Conservation (phyloP, 2,329 filamentous ascomycete species). For the Balansia obtecta region DNA sequence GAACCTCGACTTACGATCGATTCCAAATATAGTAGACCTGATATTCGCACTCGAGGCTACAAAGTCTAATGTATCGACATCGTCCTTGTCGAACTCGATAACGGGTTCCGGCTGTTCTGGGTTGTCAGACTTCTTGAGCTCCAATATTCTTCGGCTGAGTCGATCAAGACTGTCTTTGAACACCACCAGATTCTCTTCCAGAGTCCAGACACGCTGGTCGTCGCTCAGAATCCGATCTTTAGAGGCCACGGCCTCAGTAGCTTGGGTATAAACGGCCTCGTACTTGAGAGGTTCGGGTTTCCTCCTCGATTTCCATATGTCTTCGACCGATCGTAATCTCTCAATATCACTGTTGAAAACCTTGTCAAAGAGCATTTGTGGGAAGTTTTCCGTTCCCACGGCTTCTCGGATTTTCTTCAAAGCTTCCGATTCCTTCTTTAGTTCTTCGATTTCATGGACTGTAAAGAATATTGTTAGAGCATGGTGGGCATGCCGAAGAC, state of each 20-base stretch:
- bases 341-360: slow-evolving; percentile 80
- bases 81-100: slow-evolving; percentile 92
- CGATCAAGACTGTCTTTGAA: slow-evolving; percentile 75
- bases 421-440: slow-evolving; percentile 72
- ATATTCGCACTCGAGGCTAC: slow-evolving; percentile 85
- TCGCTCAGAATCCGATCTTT: slow-evolving; percentile 45
- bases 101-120: slow-evolving; percentile 44
- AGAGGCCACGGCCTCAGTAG: slow-evolving; percentile 32
- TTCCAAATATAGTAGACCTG: slow-evolving; percentile 77
- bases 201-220: slow-evolving; percentile 69
- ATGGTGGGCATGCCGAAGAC: not conserved
- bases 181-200: slow-evolving; percentile 72
- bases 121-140: slow-evolving; percentile 40
- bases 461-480: not conserved
- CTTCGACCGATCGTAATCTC: slow-evolving; percentile 73
- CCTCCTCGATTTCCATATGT: slow-evolving; percentile 86
- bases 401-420: slow-evolving; percentile 72
- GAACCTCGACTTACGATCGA: slow-evolving; percentile 80
- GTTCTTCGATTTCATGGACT: slow-evolving; percentile 72
- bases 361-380: slow-evolving; percentile 77
- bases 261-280: slow-evolving; percentile 42
- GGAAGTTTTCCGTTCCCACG: slow-evolving; percentile 67
- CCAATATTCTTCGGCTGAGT: slow-evolving; percentile 60
- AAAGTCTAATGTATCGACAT: slow-evolving; percentile 88
- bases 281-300: slow-evolving; percentile 65